A percentile compares a stretch with the other conserved stretches of the same genome.
phyloP scores from a whole-genome alignment of 805 yeast genomes.

The Dipodascus albidus region DNA sequence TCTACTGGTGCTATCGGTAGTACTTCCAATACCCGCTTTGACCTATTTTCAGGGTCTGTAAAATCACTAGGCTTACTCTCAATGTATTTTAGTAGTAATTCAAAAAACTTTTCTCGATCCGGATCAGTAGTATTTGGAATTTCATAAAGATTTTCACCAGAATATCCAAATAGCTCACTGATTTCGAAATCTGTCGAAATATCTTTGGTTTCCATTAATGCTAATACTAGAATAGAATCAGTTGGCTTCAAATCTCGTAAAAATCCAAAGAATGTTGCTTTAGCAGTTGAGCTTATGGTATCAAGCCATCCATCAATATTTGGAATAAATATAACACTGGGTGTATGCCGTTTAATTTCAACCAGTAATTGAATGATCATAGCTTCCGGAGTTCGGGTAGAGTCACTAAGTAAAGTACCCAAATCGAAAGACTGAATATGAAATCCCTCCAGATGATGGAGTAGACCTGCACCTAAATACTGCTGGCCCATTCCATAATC shows the following conservation, averaged over 20 bases:
- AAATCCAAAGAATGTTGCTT: slow-evolving; percentile 59
- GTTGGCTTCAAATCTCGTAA: slow-evolving; percentile 58
- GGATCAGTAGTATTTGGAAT: slow-evolving; percentile 32
- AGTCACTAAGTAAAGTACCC: slow-evolving; percentile 63
- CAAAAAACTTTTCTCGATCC: slow-evolving; percentile 49
- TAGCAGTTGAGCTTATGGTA: slow-evolving; percentile 57
- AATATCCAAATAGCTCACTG: slow-evolving; percentile 46
- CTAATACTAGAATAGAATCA: slow-evolving; percentile 67
- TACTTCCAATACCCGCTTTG: slow-evolving; percentile 27
- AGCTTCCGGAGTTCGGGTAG: slow-evolving; percentile 74
- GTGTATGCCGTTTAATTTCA: slow-evolving; percentile 84
- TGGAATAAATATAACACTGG: slow-evolving; percentile 76
- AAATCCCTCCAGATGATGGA: slow-evolving; percentile 77
- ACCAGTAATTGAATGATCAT: slow-evolving; percentile 70
- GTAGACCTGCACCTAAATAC: slow-evolving; percentile 69
- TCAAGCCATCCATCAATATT: slow-evolving; percentile 66
- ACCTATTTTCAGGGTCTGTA: slow-evolving; percentile 45
- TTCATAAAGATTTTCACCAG: slow-evolving; percentile 36
- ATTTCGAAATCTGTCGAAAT: slow-evolving; percentile 36
- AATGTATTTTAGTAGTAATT: slow-evolving; percentile 42
- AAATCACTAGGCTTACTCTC: slow-evolving; percentile 60
- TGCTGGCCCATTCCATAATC: slow-evolving; percentile 75
- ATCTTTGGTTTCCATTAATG: slow-evolving; percentile 45
- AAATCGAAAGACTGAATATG: slow-evolving; percentile 81
- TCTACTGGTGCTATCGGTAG: slow-evolving; percentile 26